Base-by-base conservation (phyloP, 192 early-diverging fungal genomes). In the Phlyctochytrium bullatum region DNA sequence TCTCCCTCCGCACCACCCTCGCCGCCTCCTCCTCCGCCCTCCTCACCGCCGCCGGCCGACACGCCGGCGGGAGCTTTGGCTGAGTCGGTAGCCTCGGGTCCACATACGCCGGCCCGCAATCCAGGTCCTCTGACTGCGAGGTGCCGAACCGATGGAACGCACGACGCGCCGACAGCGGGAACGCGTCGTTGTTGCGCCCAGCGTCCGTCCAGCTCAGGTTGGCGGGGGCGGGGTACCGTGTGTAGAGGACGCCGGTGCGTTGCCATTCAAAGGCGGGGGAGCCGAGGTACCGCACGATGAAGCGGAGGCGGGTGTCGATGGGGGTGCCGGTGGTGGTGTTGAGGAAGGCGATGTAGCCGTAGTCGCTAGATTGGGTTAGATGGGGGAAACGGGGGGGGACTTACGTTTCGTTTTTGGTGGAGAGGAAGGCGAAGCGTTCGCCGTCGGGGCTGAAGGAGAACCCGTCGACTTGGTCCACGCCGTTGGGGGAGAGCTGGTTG, bases 111-210 rank as follows among this genome's bases (percentile, higher is more conserved):
- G 54, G 54, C 27, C 54, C 54, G 27, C 61, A 62, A 28, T 36
- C 33, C 33, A 62, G 10, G 32, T 62, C 61, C 32, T 17, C 33
- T 20, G 12, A 4, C 10, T 34, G 28, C 28, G 31, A 40, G 16
- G 33, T 62, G 12, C 32, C 32, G 25, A 62, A 62, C 32, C 28
- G 12, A 28, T 62, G 61, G 32, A 62, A 62, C 28, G 14, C 4
- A 4, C 31, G 12, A 4, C 36, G 12, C 64, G 62, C 4, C 23
- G 4, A 16, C n/a, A 14, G 4, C 61, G 64, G 64, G 30, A 65
- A 65, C 30, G 60, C 16, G 60, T 65, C 64, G 60, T 65, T 65
- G 64, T 65, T 65, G n/a, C 64, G 17, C 12, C 64, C 64, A 29
- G 64, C 64, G 28, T 62, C 59, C 10, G 30, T 28, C 29, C 10